A percentile compares a stretch with the other conserved stretches of the same genome.
phyloP scores from a whole-genome alignment of 2,329 filamentous ascomycete species.

The Alternaria brassicae region DNA sequence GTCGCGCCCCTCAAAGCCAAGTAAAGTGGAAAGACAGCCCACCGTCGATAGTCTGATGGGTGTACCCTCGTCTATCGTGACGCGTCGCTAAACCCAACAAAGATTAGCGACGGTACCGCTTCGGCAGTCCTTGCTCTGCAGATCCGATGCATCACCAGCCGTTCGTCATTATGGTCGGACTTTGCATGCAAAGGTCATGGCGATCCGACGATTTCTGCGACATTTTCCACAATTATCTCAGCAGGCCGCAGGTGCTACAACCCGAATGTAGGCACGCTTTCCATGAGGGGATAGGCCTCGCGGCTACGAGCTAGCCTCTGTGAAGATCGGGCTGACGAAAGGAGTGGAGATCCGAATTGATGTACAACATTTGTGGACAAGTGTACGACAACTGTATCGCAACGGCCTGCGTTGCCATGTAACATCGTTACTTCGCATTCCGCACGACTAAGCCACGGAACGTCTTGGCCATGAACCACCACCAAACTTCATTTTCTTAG shows the following conservation, averaged over 20 bases:
- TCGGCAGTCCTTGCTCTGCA: background rate
- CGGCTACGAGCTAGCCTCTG: background rate
- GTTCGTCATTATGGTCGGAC: background rate
- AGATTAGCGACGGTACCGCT: background rate
- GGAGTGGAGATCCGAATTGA: background rate
- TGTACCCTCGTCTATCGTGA: background rate
- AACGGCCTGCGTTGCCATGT: background rate
- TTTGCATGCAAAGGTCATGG: background rate
- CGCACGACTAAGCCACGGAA: background rate
- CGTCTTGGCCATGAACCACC: background rate
- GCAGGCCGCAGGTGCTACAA: background rate
- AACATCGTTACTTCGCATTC: background rate
- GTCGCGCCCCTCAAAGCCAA: background rate
- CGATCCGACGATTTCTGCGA: background rate
- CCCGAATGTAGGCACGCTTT: background rate
- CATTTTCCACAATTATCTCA: background rate
- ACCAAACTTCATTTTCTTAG: slow-evolving; percentile 10
- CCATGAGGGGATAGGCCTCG: background rate
- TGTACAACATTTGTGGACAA: background rate
- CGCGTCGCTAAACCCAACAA: background rate
- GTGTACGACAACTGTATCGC: background rate
- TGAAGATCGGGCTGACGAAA: background rate
- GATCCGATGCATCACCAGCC: background rate
- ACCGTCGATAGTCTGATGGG: background rate
- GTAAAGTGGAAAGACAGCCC: background rate